Evolutionary conservation across 129 eudicot genomes (phyloP).

Genomic region (Pseudognaphalium luteoalbum): DNA sequence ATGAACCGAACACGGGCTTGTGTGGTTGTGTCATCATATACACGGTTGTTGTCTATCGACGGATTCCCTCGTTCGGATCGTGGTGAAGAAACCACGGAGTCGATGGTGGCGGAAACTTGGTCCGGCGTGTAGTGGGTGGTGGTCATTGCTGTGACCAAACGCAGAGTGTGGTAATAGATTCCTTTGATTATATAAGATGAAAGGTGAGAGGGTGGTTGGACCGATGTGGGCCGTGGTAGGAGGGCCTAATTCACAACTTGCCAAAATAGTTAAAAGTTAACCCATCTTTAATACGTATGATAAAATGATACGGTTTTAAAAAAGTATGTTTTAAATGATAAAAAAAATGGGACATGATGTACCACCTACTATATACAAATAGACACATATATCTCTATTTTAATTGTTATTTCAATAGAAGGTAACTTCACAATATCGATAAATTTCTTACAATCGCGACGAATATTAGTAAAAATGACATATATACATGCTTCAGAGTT

Average conservation of each 20-base stretch:
- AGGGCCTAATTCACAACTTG: slow-evolving; percentile 30
- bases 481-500: too few relatives aligned
- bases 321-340: too few relatives aligned
- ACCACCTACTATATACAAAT: too few relatives aligned
- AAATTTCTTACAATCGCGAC: too few relatives aligned
- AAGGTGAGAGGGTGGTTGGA: background rate
- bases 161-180: slow-evolving; percentile 27
- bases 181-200: slow-evolving; percentile 24
- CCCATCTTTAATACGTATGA: too few relatives aligned
- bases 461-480: too few relatives aligned
- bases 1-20: slow-evolving; percentile 69
- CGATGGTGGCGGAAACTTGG: slow-evolving; percentile 42
- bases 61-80: slow-evolving; percentile 38
- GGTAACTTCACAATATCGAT: too few relatives aligned
- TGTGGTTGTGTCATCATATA: slow-evolving; percentile 31
- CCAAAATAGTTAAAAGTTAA: background rate
- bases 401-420: too few relatives aligned
- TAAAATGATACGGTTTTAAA: too few relatives aligned
- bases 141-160: slow-evolving; percentile 43
- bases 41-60: slow-evolving; percentile 19
- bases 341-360: too few relatives aligned
- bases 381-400: too few relatives aligned
- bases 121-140: slow-evolving; percentile 41
- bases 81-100: slow-evolving; percentile 64
- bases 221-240: background rate